These are phyloP conservation scores for Hyaloperonospora arabidopsidis DNA, from an alignment of 352 stramenopile species.

Conservation along the genomic window DNA sequence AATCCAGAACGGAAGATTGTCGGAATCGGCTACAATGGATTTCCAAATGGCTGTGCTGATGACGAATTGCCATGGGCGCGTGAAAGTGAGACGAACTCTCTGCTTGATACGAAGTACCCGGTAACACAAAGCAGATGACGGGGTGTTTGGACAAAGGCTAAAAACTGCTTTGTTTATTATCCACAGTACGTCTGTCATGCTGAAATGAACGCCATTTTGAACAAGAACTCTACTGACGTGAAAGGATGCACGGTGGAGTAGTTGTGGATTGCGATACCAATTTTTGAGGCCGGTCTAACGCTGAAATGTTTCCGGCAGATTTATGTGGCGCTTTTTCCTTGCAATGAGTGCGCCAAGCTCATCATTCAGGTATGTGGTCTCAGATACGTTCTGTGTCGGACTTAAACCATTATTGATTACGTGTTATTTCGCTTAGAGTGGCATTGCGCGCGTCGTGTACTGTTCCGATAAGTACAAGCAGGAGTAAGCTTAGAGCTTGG, in stretches of 20 bases:
- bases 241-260: conserved; percentile 79
- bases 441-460: conserved; percentile 94
- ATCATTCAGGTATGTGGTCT: conserved; percentile 88
- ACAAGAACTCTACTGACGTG: conserved; percentile 94
- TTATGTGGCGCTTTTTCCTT: conserved; percentile 98
- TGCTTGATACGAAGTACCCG: conserved; percentile 93
- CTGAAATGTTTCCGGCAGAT: conserved; percentile 44
- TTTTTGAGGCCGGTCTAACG: conserved; percentile 2
- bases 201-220: conserved; percentile 99
- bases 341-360: conserved; percentile 98
- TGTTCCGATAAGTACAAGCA: conserved; percentile 93
- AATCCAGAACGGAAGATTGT: conserved; percentile 94
- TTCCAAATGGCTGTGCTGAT: conserved; percentile 93
- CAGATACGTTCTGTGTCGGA: not conserved
- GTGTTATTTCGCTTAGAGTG: conserved; percentile 53
- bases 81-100: conserved; percentile 44
- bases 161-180: conserved; percentile 3
- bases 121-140: conserved; percentile 25
- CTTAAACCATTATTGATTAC: not conserved
- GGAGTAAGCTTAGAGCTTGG: conserved; percentile 35
- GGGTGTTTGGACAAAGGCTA: conserved; percentile 1
- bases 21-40: conserved; percentile 98
- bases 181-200: conserved; percentile 95
- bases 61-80: conserved; percentile 92
- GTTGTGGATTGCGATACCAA: not conserved